Percentiles rank a stretch among this genome's conserved stretches.
Evolutionary conservation across 2,329 filamentous ascomycete species (phyloP).

Genomic region (Daldinia eschscholtzii): DNA sequence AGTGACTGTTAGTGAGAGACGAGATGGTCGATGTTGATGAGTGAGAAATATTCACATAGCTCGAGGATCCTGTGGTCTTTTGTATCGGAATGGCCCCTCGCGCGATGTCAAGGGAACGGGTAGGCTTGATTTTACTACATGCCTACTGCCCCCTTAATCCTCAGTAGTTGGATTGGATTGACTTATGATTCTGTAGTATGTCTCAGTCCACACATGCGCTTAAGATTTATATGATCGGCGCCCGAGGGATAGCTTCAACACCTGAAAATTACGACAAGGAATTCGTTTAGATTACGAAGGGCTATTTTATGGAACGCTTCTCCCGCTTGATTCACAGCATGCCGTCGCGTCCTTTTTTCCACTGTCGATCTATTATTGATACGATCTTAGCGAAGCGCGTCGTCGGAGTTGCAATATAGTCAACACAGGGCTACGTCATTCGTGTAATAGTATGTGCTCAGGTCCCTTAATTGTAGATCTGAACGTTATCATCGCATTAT

Average conservation of each 20-base stretch:
- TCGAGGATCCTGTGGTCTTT: conserved; percentile 20
- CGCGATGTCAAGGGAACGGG: not conserved
- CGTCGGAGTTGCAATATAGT: conserved; percentile 15
- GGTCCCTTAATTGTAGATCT: not conserved
- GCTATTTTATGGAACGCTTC: conserved; percentile 18
- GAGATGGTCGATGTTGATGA: conserved; percentile 27
- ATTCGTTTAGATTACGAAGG: conserved; percentile 24
- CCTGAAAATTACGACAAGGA: conserved; percentile 21
- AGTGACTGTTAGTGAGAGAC: conserved; percentile 37
- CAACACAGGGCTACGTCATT: not conserved
- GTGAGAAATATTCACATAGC: not conserved
- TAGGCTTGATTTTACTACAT: conserved; percentile 23
- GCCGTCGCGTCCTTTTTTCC: conserved; percentile 7
- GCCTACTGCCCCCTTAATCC: conserved; percentile 35
- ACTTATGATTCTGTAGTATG: conserved; percentile 70
- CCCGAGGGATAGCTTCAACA: conserved; percentile 15
- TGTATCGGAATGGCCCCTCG: conserved; percentile 21
- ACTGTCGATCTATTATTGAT: conserved; percentile 16
- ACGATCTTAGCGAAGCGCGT: not conserved
- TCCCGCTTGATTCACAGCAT: conserved; percentile 13
- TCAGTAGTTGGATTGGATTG: conserved; percentile 76
- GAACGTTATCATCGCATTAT: not conserved
- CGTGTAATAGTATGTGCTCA: not conserved
- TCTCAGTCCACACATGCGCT: conserved; percentile 22
- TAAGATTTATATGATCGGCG: conserved; percentile 19